These are phyloP conservation scores for Diversispora eburnea DNA, from an alignment of 192 early-diverging fungal genomes.

Conservation along the genomic window DNA sequence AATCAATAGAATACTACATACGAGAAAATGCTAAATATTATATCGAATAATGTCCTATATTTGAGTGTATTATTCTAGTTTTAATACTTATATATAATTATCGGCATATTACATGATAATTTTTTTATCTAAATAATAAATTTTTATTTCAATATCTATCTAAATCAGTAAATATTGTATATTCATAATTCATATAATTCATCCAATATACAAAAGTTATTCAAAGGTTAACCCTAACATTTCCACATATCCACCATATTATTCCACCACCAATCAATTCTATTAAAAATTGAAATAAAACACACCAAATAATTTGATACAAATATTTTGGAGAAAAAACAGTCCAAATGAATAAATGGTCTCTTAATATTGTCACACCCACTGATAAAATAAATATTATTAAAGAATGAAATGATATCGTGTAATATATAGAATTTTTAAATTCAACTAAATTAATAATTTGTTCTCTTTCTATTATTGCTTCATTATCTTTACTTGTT, in stretches of 20 bases:
- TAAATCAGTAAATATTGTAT: no score
- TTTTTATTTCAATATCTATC: no score
- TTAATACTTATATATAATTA: no score
- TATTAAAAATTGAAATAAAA: conserved; percentile 37
- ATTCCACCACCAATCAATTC: conserved; percentile 37
- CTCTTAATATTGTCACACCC: conserved; percentile 58
- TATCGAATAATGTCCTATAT: no score
- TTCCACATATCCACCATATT: neutral
- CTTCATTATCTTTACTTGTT: neutral
- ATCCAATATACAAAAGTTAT: no score
- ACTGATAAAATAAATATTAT: conserved; percentile 55
- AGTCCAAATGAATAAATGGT: conserved; percentile 79
- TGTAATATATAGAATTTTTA: conserved; percentile 27
- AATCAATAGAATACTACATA: neutral
- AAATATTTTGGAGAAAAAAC: conserved; percentile 81
- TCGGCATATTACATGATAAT: no score
- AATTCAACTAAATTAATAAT: neutral
- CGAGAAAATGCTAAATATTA: neutral
- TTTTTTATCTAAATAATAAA: no score
- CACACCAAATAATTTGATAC: conserved; percentile 70
- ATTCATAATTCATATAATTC: no score
- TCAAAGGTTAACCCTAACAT: neutral
- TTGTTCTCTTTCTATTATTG: neutral
- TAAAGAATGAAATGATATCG: conserved; percentile 41
- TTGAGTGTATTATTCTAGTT: no score